Conservation (phyloP, 2,329 filamentous ascomycete species). For the Zymoseptoria brevis region DNA sequence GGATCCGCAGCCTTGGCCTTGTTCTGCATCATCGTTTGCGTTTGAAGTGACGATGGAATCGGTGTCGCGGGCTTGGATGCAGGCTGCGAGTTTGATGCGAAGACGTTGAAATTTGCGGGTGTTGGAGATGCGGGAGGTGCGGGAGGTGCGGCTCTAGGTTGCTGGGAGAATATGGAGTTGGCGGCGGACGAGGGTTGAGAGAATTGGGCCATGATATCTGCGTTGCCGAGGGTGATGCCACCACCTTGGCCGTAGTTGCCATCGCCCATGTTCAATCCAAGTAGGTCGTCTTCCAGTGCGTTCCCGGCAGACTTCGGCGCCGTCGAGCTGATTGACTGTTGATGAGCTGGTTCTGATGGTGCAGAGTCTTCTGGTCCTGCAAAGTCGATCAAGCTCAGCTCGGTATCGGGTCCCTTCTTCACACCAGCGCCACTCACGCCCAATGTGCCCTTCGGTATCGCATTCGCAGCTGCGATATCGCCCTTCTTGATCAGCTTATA, state of each 20-base stretch:
- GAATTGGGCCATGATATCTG: constrained; percentile 30
- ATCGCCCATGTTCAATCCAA: constrained; percentile 77
- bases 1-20: constrained; percentile 44
- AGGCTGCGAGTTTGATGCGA: constrained; percentile 41
- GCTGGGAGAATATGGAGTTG: constrained; percentile 25
- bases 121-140: constrained; percentile 29
- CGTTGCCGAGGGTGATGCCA: constrained; percentile 66
- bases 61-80: constrained; percentile 44
- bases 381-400: constrained; percentile 91
- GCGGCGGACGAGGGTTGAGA: constrained; percentile 21
- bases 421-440: constrained; percentile 57
- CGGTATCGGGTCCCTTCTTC: constrained; percentile 60
- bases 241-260: constrained; percentile 65
- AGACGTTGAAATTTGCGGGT: constrained; percentile 48
- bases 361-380: constrained; percentile 55
- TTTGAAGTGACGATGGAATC: constrained; percentile 27
- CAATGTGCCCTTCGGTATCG: constrained; percentile 73
- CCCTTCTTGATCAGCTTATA: constrained; percentile 97
- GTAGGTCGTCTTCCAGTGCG: constrained; percentile 78
- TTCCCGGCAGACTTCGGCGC: constrained; percentile 45
- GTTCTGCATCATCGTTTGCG: constrained; percentile 12
- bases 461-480: constrained; percentile 73
- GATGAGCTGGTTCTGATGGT: constrained; percentile 19
- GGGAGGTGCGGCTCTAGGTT: constrained; percentile 11
- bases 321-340: constrained; percentile 30